These are phyloP conservation scores for Globisporangium mamillatum DNA, from an alignment of 352 stramenopile genomes.

Conservation along the genomic window DNA sequence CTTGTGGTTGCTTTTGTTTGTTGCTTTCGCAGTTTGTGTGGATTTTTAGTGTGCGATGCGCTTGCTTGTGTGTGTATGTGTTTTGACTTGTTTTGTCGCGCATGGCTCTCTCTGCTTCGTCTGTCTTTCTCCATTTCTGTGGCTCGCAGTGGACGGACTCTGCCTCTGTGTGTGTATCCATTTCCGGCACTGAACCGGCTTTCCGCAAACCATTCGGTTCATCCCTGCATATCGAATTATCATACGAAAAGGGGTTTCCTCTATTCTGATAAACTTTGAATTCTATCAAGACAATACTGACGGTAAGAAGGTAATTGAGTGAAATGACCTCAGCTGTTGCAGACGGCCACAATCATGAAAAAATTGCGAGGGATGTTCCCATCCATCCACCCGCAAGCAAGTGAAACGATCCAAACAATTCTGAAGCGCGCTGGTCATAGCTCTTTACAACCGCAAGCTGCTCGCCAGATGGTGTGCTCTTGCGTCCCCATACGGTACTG, in stretches of 20 bases:
- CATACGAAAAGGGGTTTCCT: not conserved
- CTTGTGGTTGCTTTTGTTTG: not conserved
- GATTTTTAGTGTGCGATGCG: too few species aligned
- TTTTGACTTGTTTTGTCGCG: not conserved
- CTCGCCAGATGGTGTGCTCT: not conserved
- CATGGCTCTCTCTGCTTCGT: not conserved
- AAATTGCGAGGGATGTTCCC: not conserved
- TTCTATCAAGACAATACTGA: not conserved
- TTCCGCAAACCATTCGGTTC: not conserved
- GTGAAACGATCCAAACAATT: not conserved
- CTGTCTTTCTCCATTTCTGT: not conserved
- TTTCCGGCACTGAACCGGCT: constrained; percentile 7
- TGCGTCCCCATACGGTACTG: not conserved
- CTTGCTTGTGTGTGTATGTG: not conserved
- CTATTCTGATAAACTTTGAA: not conserved
- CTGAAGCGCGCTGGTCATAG: not conserved
- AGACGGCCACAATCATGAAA: not conserved
- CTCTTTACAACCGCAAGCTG: not conserved
- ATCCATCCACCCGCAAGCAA: not conserved
- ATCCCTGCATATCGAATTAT: not conserved
- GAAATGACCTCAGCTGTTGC: not conserved
- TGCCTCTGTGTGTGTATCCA: not conserved
- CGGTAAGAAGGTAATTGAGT: not conserved
- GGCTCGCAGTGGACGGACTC: not conserved
- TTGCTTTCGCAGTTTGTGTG: too few species aligned